Evolutionary conservation across 78 protist species (phyloP), one percentile per base, ranked within the genome.

Genomic region (Paratrimastix pyriformis): DNA sequence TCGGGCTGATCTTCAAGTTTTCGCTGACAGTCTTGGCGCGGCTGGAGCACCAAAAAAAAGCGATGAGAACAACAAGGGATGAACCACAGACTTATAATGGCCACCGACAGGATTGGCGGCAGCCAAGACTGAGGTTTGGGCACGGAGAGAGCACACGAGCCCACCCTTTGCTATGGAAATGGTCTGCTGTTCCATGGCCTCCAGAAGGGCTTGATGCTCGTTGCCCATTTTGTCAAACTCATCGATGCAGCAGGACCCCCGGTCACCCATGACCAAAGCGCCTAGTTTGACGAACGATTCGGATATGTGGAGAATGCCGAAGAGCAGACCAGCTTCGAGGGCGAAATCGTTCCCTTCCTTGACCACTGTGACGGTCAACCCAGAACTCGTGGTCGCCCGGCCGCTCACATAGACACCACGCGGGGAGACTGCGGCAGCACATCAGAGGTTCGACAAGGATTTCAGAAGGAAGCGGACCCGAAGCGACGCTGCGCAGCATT

Each of bases 61-160:
- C 32, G 29, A 2, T 13, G 18, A 21, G 30, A 46, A 38, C 32
- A 18, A 11, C 7, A 3, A 1, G 21, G n/a, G 38, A 9, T 13
- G 7, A 2, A 24, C 0, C 13, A 1, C 79, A 2, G 26, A 74
- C 76, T 89, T 62, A 69, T 92, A 93, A 75, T 92, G 96, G 0
- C 97, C 98, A 2, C 98, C 97, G 29, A 75, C 75, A 0, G 99
- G 99, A 72, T 97, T 97, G 29, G 98, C 99, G 0, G 99, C 99
- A 0, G 98, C 98, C 13, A 97, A 77, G 11, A 97, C 90, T 1
- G 92, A 38, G 7, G 96, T 75, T 18, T 98, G 74, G 5, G 98
- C 88, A 1, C 97, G 94, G 38, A 97, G 85, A 29, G 82, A 83
- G 81, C 95, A 91, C 38, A 95, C 97, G 30, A 93, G 84, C 21